Evolutionary conservation across 768 basidiomycete species (phyloP).

Genomic region (Tricholoma furcatifolium): DNA sequence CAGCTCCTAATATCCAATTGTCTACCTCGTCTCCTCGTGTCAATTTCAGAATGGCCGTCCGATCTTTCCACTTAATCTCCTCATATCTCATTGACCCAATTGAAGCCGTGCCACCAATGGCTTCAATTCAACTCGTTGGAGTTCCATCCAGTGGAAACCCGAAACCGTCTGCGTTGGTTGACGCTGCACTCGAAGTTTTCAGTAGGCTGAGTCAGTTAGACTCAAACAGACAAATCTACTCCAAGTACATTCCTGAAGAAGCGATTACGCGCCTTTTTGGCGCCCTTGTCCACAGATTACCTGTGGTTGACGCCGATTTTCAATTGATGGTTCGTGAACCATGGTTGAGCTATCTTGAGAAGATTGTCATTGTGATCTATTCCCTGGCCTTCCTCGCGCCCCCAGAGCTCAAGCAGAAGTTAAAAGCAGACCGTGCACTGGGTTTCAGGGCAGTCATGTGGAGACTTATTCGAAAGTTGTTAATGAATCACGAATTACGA

Average conservation of each 20-base stretch:
- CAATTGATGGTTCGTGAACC: slow-evolving; percentile 57
- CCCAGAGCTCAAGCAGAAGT: slow-evolving; percentile 64
- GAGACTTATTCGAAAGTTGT: slow-evolving; percentile 66
- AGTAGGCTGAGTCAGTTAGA: slow-evolving; percentile 78
- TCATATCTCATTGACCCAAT: slow-evolving; percentile 74
- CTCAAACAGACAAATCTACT: slow-evolving; percentile 72
- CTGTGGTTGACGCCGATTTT: slow-evolving; percentile 75
- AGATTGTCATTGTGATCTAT: slow-evolving; percentile 79
- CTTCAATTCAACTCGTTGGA: slow-evolving; percentile 54
- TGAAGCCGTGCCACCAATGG: slow-evolving; percentile 63
- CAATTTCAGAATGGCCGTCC: slow-evolving; percentile 47
- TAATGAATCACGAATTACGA: slow-evolving; percentile 53
- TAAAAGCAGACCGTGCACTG: slow-evolving; percentile 64
- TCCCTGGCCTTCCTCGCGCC: slow-evolving; percentile 83
- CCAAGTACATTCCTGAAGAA: slow-evolving; percentile 53
- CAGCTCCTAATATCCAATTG: slow-evolving; percentile 54
- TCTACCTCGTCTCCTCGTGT: slow-evolving; percentile 39
- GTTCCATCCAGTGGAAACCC: slow-evolving; percentile 35
- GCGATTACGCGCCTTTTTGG: slow-evolving; percentile 65
- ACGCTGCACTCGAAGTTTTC: slow-evolving; percentile 82
- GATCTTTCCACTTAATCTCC: slow-evolving; percentile 64
- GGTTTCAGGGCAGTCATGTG: slow-evolving; percentile 72
- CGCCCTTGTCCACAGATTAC: slow-evolving; percentile 80
- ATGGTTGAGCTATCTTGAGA: slow-evolving; percentile 82
- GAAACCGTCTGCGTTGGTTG: slow-evolving; percentile 61